These are phyloP conservation scores for Mucor plumbeus DNA, from an alignment of 371 early-diverging fungal species.

Conservation along the genomic window DNA sequence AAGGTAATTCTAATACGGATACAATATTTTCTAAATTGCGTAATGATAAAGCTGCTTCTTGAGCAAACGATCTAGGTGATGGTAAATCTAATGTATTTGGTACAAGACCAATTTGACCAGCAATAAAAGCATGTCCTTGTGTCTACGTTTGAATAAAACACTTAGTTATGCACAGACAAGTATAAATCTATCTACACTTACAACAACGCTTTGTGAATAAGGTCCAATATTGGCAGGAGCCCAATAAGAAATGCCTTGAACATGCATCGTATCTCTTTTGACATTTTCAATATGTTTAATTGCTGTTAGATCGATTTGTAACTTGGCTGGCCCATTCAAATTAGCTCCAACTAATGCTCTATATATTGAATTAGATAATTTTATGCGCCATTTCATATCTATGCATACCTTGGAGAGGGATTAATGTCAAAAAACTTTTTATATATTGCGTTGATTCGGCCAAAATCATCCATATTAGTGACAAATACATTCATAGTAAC, in stretches of 20 bases:
- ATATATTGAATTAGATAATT: neutral
- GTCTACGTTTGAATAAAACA: conserved; percentile 32
- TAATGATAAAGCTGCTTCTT: conserved; percentile 46
- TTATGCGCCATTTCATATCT: neutral
- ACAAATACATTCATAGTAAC: conserved; percentile 71
- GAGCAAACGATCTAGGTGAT: conserved; percentile 15
- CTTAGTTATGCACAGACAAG: neutral
- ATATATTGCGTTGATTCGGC: conserved; percentile 64
- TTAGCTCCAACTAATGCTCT: conserved; percentile 65
- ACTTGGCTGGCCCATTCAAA: conserved; percentile 29
- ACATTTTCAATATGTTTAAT: conserved; percentile 23
- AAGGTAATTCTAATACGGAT: conserved; percentile 31
- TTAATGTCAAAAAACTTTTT: conserved; percentile 68
- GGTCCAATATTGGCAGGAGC: conserved; percentile 87
- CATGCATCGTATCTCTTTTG: conserved; percentile 67
- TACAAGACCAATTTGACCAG: conserved; percentile 81
- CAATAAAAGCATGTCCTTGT: conserved; percentile 64
- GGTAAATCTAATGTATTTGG: conserved; percentile 68
- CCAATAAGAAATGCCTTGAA: conserved; percentile 86
- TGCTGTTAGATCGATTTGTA: conserved; percentile 72
- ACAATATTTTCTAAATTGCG: conserved; percentile 54
- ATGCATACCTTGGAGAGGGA: conserved; percentile 68
- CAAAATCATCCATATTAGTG: conserved; percentile 68
- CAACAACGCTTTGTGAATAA: conserved; percentile 71
- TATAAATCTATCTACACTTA: conserved; percentile 24